Evolutionary conservation across 225 moss, liverwort and hornwort species (phyloP).

Genomic region (Thuidium tamariscinum): DNA sequence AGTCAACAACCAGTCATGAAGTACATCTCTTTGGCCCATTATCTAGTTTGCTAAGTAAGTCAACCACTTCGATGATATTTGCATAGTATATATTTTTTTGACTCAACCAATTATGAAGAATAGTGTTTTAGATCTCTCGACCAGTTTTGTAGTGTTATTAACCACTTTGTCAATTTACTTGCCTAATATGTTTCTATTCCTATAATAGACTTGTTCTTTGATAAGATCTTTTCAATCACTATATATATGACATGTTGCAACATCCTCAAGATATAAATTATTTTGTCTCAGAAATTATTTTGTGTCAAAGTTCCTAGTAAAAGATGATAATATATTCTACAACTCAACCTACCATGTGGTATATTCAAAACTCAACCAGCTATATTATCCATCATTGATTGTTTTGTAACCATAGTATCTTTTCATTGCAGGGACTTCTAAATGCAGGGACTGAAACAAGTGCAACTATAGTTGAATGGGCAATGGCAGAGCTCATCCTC

Average conservation of each 20-base stretch:
- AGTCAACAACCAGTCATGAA: no score
- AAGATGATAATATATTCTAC: background rate
- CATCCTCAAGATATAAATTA: background rate
- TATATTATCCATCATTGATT: accelerated
- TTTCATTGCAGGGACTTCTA: conserved; percentile 17
- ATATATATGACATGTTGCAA: background rate
- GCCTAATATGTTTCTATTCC: background rate
- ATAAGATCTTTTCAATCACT: background rate
- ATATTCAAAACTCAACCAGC: accelerated
- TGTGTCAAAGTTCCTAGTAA: background rate
- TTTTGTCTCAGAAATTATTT: no score
- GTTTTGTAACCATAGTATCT: background rate
- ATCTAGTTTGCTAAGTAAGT: no score
- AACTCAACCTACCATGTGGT: background rate
- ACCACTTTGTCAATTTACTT: background rate
- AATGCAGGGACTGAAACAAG: conserved; percentile 25
- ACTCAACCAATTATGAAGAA: no score
- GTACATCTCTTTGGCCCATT: no score
- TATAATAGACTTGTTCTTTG: background rate
- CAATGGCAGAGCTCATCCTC: conserved; percentile 25
- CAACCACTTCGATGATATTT: no score
- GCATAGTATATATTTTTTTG: no score
- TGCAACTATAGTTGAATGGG: conserved; percentile 17
- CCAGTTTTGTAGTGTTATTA: background rate
- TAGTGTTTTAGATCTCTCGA: background rate